These are phyloP conservation scores for Borovskyia barvae DNA, from an alignment of 208 protist species.

Conservation along the genomic window DNA sequence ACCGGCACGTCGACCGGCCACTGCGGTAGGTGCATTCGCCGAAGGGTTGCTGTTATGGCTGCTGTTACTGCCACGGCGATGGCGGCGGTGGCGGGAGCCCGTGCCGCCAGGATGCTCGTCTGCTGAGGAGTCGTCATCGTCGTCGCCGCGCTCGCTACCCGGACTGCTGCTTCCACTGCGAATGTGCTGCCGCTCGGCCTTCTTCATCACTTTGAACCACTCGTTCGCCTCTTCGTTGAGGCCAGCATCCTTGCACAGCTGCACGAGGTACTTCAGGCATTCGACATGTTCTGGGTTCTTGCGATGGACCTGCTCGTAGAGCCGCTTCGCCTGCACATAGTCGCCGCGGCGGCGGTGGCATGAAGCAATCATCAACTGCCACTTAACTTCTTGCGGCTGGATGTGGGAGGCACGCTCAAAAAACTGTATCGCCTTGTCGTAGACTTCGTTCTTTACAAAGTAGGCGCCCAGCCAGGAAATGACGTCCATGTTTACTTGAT, in stretches of 20 bases:
- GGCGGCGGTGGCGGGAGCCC: background rate
- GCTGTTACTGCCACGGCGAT: slow-evolving; percentile 8
- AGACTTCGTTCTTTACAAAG: slow-evolving; percentile 96
- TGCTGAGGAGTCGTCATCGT: slow-evolving; percentile 22
- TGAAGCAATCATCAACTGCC: slow-evolving; percentile 95
- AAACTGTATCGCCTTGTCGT: slow-evolving; percentile 97
- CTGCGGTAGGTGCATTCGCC: slow-evolving; percentile 16
- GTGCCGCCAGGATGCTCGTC: slow-evolving; percentile 20
- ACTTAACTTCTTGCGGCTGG: slow-evolving; percentile 95
- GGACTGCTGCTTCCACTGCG: slow-evolving; percentile 34
- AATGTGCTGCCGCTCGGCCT: slow-evolving; percentile 67
- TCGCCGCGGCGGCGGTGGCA: slow-evolving; percentile 94
- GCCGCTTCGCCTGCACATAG: slow-evolving; percentile 89
- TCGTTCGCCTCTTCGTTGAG: slow-evolving; percentile 90
- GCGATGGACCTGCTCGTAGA: slow-evolving; percentile 92
- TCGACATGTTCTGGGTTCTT: slow-evolving; percentile 95
- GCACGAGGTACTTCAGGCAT: slow-evolving; percentile 93
- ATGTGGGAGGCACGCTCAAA: slow-evolving; percentile 96
- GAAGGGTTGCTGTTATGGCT: no score
- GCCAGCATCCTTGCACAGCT: slow-evolving; percentile 91
- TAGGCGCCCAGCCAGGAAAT: slow-evolving; percentile 97
- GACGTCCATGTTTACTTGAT: slow-evolving; percentile 97
- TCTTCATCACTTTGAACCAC: slow-evolving; percentile 87
- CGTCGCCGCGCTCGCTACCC: slow-evolving; percentile 5
- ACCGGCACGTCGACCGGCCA: slow-evolving; percentile 20